Conservation (phyloP, 192 early-diverging fungal species). For the Entomortierella parvispora region DNA sequence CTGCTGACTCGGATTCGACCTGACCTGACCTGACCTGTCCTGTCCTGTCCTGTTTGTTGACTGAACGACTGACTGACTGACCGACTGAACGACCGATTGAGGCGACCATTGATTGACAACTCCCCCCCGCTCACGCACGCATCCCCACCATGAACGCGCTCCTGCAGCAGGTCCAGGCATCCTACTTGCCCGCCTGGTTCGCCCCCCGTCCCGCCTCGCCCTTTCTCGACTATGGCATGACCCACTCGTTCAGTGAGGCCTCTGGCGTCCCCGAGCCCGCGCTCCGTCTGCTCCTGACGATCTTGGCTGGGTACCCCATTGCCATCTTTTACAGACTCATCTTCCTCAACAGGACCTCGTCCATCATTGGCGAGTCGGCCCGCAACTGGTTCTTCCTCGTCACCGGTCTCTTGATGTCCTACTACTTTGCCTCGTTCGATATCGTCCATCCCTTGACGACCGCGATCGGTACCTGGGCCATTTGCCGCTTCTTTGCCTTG, state of each 20-base stretch:
- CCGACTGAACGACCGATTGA: neutral
- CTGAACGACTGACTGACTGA: neutral
- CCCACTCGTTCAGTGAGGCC: slow-evolving; percentile 26
- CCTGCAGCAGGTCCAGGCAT: slow-evolving; percentile 21
- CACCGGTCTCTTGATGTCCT: slow-evolving; percentile 56
- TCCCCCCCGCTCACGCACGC: too few species aligned
- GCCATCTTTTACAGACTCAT: slow-evolving; percentile 57
- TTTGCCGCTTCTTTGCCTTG: slow-evolving; percentile 29
- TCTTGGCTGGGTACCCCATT: slow-evolving; percentile 58
- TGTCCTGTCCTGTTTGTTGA: neutral
- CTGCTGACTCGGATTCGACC: neutral
- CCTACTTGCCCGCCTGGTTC: slow-evolving; percentile 40
- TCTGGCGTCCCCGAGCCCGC: slow-evolving; percentile 64
- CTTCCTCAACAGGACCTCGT: slow-evolving; percentile 52
- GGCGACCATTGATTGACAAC: too few species aligned
- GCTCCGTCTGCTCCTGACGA: slow-evolving; percentile 57
- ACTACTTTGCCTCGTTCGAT: slow-evolving; percentile 58
- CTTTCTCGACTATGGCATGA: slow-evolving; percentile 49
- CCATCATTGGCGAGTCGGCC: slow-evolving; percentile 48
- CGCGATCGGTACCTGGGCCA: slow-evolving; percentile 52
- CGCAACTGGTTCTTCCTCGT: slow-evolving; percentile 59
- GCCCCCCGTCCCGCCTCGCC: slow-evolving; percentile 23
- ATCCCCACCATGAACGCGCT: slow-evolving; percentile 23
- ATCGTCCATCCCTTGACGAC: slow-evolving; percentile 64
- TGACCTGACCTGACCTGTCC: too few species aligned